phyloP scores from a whole-genome alignment of 768 basidiomycete genomes.

The Agaricus subrufescens region DNA sequence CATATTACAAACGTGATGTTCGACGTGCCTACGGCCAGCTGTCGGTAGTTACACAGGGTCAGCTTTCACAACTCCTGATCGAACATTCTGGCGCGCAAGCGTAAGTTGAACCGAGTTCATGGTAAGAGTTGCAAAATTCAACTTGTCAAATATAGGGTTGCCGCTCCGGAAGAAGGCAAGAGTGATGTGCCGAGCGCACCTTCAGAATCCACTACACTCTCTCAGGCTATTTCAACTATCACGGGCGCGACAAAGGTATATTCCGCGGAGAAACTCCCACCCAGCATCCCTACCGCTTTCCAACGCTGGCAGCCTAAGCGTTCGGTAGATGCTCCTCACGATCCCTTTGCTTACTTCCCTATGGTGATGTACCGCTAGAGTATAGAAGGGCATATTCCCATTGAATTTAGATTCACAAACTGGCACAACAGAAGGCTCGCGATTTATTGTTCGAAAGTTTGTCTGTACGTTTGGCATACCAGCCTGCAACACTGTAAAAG shows the following conservation, averaged over 20 bases:
- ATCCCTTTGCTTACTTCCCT: conserved; percentile 78
- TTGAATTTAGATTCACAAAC: conserved; percentile 4
- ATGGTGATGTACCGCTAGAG: conserved; percentile 58
- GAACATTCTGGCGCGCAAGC: conserved; percentile 63
- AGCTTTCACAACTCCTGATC: conserved; percentile 76
- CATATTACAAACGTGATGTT: conserved; percentile 96
- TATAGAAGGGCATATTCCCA: not conserved
- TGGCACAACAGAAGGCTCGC: no score
- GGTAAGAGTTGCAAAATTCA: not conserved
- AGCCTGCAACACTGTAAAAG: no score
- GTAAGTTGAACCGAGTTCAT: conserved; percentile 40
- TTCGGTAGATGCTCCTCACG: conserved; percentile 79
- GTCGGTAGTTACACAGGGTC: conserved; percentile 80
- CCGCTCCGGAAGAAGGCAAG: conserved; percentile 42
- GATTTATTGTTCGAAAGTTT: no score
- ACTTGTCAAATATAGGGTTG: conserved; percentile 34
- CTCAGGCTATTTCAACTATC: conserved; percentile 67
- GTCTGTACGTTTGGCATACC: no score
- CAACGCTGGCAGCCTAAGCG: conserved; percentile 71
- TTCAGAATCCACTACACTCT: conserved; percentile 51
- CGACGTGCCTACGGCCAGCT: conserved; percentile 90
- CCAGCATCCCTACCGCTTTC: conserved; percentile 61
- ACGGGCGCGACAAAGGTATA: conserved; percentile 54
- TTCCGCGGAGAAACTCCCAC: conserved; percentile 64
- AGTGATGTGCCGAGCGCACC: conserved; percentile 41